Evolutionary conservation across 2,329 filamentous ascomycete genomes (phyloP).

Genomic region (Scleromitrula shiraiana): DNA sequence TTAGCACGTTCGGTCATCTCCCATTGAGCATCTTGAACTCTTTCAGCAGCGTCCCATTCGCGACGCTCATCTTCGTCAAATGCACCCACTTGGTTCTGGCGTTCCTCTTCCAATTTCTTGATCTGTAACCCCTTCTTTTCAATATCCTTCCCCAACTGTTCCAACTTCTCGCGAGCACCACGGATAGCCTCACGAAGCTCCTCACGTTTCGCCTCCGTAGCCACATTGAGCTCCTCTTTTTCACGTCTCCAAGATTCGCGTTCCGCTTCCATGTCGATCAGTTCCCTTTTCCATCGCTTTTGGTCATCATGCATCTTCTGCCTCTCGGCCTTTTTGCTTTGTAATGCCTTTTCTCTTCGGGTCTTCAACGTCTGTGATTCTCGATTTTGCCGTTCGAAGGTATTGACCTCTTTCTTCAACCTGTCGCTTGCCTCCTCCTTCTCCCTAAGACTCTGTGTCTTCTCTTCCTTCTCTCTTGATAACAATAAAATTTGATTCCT

Average conservation of each 20-base stretch:
- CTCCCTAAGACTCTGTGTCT: conserved; percentile 71
- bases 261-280: conserved; percentile 50
- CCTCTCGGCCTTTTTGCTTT: conserved; percentile 61
- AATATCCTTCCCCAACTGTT: conserved; percentile 60
- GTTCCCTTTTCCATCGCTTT: conserved; percentile 57
- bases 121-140: conserved; percentile 63
- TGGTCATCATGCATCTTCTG: conserved; percentile 64
- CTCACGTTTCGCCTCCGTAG: conserved; percentile 43
- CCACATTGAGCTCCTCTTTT: conserved; percentile 41
- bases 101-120: conserved; percentile 64
- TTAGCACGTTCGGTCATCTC: conserved; percentile 23
- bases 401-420: conserved; percentile 71
- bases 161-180: conserved; percentile 50
- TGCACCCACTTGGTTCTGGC: conserved; percentile 55
- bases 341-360: conserved; percentile 66
- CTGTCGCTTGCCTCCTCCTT: conserved; percentile 87
- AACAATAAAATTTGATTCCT: conserved; percentile 58
- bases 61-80: conserved; percentile 44
- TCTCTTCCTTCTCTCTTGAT: conserved; percentile 68
- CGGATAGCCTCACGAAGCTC: conserved; percentile 48
- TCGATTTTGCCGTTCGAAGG: conserved; percentile 73
- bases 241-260: conserved; percentile 47
- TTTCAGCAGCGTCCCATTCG: conserved; percentile 23
- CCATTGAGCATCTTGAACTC: conserved; percentile 28
- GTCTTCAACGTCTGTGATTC: conserved; percentile 69